phyloP scores from a whole-genome alignment of 169 alveolate genomes.

The Plasmodium ovale region DNA sequence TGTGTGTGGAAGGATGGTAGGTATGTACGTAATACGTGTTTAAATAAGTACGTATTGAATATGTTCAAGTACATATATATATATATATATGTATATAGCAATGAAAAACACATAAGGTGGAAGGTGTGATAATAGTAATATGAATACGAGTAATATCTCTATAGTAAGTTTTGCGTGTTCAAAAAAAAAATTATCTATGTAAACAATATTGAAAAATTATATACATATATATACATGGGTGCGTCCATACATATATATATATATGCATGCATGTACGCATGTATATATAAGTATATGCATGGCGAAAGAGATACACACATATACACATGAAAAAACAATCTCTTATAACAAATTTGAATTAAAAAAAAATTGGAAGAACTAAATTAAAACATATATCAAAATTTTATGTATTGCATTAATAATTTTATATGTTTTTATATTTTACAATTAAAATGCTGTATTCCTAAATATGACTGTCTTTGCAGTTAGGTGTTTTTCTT shows the following conservation, averaged over 20 bases:
- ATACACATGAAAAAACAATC: slow-evolving; percentile 35
- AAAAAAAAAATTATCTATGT: slow-evolving; percentile 17
- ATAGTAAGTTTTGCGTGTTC: slow-evolving; percentile 2
- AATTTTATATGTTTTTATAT: slow-evolving; percentile 21
- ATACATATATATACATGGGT: not conserved
- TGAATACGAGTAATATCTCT: not conserved
- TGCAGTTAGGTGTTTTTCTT: slow-evolving; percentile 75
- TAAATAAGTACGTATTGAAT: too few species aligned
- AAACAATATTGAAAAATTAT: slow-evolving; percentile 36
- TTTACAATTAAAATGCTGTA: slow-evolving; percentile 30
- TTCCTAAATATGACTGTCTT: not conserved
- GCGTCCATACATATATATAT: slow-evolving; percentile 8
- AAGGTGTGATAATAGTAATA: not conserved
- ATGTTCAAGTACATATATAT: too few species aligned
- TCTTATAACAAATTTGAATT: slow-evolving; percentile 72
- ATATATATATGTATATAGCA: too few species aligned
- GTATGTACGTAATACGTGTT: not conserved
- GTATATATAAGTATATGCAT: not conserved
- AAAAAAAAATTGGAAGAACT: slow-evolving; percentile 42
- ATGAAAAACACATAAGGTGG: not conserved
- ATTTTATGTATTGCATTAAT: slow-evolving; percentile 47
- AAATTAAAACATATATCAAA: slow-evolving; percentile 72
- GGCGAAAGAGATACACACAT: not conserved
- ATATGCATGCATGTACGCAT: not conserved
- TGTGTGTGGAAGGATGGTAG: not conserved